phyloP scores from a whole-genome alignment of 352 stramenopile genomes.

The Peronospora farinosa region DNA sequence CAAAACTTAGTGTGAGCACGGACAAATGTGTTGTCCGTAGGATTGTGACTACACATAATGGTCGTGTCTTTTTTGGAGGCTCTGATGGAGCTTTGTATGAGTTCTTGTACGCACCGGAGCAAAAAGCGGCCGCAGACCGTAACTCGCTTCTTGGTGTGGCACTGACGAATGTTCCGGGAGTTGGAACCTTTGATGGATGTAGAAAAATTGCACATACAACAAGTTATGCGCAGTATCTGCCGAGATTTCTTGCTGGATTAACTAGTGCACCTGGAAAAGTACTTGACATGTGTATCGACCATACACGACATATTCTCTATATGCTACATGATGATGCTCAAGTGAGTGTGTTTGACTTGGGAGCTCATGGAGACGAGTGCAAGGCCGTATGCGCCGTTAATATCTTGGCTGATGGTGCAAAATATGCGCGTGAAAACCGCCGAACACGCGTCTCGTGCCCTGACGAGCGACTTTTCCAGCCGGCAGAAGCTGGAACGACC shows the following conservation, averaged over 20 bases:
- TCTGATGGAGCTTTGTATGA: conserved; percentile 94
- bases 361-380: conserved; percentile 40
- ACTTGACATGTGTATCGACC: conserved; percentile 83
- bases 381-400: conserved; percentile 68
- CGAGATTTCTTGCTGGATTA: conserved; percentile 67
- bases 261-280: conserved; percentile 78
- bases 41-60: conserved; percentile 78
- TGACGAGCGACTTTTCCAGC: conserved; percentile 75
- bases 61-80: conserved; percentile 94
- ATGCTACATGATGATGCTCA: conserved; percentile 80
- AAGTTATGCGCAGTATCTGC: conserved; percentile 72
- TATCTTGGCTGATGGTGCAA: conserved; percentile 58
- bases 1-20: conserved; percentile 88
- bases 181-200: conserved; percentile 68
- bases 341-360: conserved; percentile 72
- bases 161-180: conserved; percentile 23
- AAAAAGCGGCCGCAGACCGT: conserved; percentile 29
- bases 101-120: conserved; percentile 65
- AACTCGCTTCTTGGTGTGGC: conserved; percentile 30
- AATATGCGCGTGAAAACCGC: conserved; percentile 79
- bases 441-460: conserved; percentile 77
- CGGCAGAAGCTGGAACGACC: conserved; percentile 17
- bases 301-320: conserved; percentile 88
- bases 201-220: conserved; percentile 90
- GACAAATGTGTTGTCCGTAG: conserved; percentile 91